Base-by-base conservation (phyloP, 1,139 yeast species). In the Suhomyces anneliseae region DNA sequence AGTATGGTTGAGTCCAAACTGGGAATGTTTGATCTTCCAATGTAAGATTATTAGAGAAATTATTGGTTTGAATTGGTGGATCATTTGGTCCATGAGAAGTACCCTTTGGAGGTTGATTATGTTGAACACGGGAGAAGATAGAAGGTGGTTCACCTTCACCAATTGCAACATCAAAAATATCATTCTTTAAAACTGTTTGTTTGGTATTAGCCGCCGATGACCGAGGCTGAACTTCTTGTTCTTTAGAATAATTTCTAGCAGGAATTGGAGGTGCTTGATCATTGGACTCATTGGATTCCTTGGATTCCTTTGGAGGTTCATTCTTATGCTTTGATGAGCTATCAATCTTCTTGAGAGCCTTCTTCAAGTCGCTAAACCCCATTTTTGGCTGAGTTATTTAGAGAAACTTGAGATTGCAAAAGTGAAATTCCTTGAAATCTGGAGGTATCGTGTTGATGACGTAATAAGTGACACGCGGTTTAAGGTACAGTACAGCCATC, bases 1-100 rank as follows among this genome's bases (percentile, higher is more conserved):
- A 74, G 52, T 75, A 74, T 2, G 80, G 80, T 33, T 69, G 69
- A 3, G 79, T 70, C 79, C 79, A 75, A 0, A 73, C 65, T 2
- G 80, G 79, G 53, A 64, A 71, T 0, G 75, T 70, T 55, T 75
- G 80, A 55, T 74, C 77, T 8, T 65, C 78, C 51, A 74, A 62
- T 1, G 75, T 60, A 49, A 75, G 57, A 49, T 75, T 75, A 50
- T 73, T 73, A 54, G 64, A 75, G 53, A 75, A 74, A 53, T 73
- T 74, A 50, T 75, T 75, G 27, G 80, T 75, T 47, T 75, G 79
- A 42, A 75, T 64, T 1, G 80, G 76, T 11, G 48, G 54, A 40
- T 59, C 64, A 12, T 52, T 36, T 1, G 50, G 56, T 1, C 56
- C 57, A 44, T 36, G 52, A 1, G 50, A 38, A 46, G 74, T 66